A percentile compares a stretch with the other conserved stretches of the same genome.
phyloP scores from a whole-genome alignment of 495 filamentous ascomycete genomes.

The Clohesyomyces aquaticus region DNA sequence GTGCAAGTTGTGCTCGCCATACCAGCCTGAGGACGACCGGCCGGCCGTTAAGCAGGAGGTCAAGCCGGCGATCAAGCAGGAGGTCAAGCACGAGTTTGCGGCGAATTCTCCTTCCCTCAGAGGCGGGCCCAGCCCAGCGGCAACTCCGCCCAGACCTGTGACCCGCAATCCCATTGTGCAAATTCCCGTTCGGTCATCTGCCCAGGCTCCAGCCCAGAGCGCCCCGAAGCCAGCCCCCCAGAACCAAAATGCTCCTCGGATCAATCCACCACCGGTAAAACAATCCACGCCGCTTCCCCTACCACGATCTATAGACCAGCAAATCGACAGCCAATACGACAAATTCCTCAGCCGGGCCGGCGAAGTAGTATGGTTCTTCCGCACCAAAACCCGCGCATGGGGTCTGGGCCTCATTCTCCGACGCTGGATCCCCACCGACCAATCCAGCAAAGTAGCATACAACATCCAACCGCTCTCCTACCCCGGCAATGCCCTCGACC shows the following conservation, averaged over 20 bases:
- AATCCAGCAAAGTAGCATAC: constrained; percentile 46
- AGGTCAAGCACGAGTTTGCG: no score
- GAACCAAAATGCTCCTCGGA: constrained; percentile 11
- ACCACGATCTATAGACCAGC: constrained; percentile 50
- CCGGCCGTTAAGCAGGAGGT: constrained; percentile 31
- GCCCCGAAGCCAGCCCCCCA: constrained; percentile 12
- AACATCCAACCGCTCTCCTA: constrained; percentile 58
- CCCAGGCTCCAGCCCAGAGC: neutral
- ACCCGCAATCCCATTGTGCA: constrained; percentile 22
- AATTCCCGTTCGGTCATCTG: constrained; percentile 14
- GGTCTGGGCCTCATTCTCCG: constrained; percentile 57
- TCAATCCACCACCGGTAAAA: constrained; percentile 23
- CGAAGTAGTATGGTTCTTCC: constrained; percentile 60
- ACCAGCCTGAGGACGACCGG: constrained; percentile 47
- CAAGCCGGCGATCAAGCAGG: constrained; percentile 40
- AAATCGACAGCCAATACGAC: constrained; percentile 50
- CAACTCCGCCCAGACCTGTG: neutral
- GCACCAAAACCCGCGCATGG: constrained; percentile 52
- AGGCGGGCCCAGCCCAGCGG: no score
- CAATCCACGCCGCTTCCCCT: constrained; percentile 49
- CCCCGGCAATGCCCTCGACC: constrained; percentile 48
- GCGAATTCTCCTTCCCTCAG: no score
- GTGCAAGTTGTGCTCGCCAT: constrained; percentile 58
- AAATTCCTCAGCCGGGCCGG: constrained; percentile 60
- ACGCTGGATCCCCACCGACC: constrained; percentile 44